These are phyloP conservation scores for Saccharomycopsis selenospora DNA, from an alignment of 805 yeast species.

Conservation along the genomic window DNA sequence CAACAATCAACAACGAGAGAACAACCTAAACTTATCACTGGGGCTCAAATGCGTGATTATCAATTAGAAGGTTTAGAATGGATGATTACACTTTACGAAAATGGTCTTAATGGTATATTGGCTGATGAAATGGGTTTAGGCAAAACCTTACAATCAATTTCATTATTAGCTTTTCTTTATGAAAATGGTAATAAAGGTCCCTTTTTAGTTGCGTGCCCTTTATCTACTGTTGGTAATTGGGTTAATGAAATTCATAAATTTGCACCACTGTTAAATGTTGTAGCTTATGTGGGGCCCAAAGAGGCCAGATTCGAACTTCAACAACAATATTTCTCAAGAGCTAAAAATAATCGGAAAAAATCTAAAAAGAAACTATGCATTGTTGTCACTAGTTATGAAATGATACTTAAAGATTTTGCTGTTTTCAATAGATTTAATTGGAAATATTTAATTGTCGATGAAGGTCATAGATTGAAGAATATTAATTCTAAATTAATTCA, in stretches of 20 bases:
- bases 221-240: slow-evolving; percentile 88
- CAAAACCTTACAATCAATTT: slow-evolving; percentile 82
- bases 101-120: slow-evolving; percentile 88
- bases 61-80: slow-evolving; percentile 89
- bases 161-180: slow-evolving; percentile 64
- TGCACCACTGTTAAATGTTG: slow-evolving; percentile 60
- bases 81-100: slow-evolving; percentile 81
- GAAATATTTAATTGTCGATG: slow-evolving; percentile 88
- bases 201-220: slow-evolving; percentile 69
- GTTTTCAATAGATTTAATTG: slow-evolving; percentile 50
- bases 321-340: slow-evolving; percentile 22
- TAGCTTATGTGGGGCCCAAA: slow-evolving; percentile 61
- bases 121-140: slow-evolving; percentile 99
- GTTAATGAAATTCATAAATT: slow-evolving; percentile 58
- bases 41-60: slow-evolving; percentile 67
- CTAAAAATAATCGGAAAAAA: slow-evolving; percentile 7
- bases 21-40: slow-evolving; percentile 51
- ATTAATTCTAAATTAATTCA: slow-evolving; percentile 68
- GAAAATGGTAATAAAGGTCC: slow-evolving; percentile 79
- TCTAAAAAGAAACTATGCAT: slow-evolving; percentile 40
- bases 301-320: slow-evolving; percentile 44
- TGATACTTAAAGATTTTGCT: slow-evolving; percentile 60
- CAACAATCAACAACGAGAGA: slow-evolving; percentile 23
- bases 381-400: slow-evolving; percentile 76
- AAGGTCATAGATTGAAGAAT: slow-evolving; percentile 90